Percentiles rank a stretch among this genome's conserved stretches.
Conservation (phyloP, 176 grass and related monocot species). For the Triticum dicoccoides region DNA sequence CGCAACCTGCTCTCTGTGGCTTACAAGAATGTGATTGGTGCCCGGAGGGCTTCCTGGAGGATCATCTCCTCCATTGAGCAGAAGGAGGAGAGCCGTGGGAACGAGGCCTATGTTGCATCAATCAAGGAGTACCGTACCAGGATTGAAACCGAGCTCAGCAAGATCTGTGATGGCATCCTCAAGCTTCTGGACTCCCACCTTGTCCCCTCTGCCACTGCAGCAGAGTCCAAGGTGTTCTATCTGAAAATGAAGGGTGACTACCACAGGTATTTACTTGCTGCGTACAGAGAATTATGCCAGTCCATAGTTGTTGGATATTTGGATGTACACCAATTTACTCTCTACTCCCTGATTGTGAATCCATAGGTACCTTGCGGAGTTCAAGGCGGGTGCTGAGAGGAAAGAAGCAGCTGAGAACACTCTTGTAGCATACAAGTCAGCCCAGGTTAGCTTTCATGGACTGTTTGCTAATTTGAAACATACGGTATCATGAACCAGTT, state of each 20-base stretch:
- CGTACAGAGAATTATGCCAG: not conserved
- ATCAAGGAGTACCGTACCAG: slow-evolving; percentile 57
- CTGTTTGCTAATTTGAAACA: not conserved
- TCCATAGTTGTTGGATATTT: no score
- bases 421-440: slow-evolving; percentile 49
- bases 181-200: slow-evolving; percentile 60
- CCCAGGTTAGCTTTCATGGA: slow-evolving; percentile 36
- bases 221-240: slow-evolving; percentile 63
- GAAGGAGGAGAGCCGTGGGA: slow-evolving; percentile 64
- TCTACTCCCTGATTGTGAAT: not conserved
- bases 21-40: slow-evolving; percentile 63
- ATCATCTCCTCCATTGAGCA: slow-evolving; percentile 68
- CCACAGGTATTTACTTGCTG: slow-evolving; percentile 38
- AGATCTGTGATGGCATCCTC: slow-evolving; percentile 66
- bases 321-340: not conserved
- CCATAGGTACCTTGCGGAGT: slow-evolving; percentile 60
- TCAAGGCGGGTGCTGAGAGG: slow-evolving; percentile 53
- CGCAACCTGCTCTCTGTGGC: slow-evolving; percentile 62
- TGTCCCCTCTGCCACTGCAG: slow-evolving; percentile 35
- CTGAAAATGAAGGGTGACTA: slow-evolving; percentile 69
- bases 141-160: slow-evolving; percentile 55
- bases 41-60: slow-evolving; percentile 53
- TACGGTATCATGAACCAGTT: not conserved
- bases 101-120: slow-evolving; percentile 37
- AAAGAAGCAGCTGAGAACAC: slow-evolving; percentile 61